Evolutionary conservation across 2,329 filamentous ascomycete species (phyloP).

Genomic region (Neopestalotiopsis sp.): DNA sequence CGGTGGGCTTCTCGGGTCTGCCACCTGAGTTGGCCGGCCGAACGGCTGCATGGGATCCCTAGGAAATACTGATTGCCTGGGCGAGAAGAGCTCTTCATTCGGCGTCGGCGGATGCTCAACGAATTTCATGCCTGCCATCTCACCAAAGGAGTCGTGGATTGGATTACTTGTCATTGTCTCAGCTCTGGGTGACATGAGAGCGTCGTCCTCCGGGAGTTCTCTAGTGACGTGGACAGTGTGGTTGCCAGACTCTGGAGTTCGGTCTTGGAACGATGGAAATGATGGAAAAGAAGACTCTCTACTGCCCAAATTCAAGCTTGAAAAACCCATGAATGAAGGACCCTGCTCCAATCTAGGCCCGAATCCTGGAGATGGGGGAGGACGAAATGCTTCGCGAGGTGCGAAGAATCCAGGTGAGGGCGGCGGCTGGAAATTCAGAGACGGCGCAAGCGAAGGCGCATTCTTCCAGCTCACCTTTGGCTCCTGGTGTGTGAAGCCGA

Average conservation of each 20-base stretch:
- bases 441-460: conserved; percentile 5
- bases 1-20: conserved; percentile 76
- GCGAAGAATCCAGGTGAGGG: conserved; percentile 27
- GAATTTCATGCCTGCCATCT: conserved; percentile 56
- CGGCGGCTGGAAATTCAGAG: conserved; percentile 13
- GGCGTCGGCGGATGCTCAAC: conserved; percentile 59
- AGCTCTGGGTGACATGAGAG: conserved; percentile 73
- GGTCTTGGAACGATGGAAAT: conserved; percentile 23
- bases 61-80: conserved; percentile 57
- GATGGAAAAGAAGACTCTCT: conserved; percentile 26
- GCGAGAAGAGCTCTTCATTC: conserved; percentile 59
- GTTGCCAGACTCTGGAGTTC: conserved; percentile 27
- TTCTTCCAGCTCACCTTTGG: conserved; percentile 10
- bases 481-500: conserved; percentile 6
- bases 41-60: conserved; percentile 59
- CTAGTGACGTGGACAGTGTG: conserved; percentile 43
- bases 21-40: conserved; percentile 54
- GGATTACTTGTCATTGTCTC: conserved; percentile 76
- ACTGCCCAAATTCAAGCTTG: conserved; percentile 40
- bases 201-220: conserved; percentile 52
- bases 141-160: conserved; percentile 55
- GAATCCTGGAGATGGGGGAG: conserved; percentile 53
- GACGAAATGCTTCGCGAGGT: conserved; percentile 35
- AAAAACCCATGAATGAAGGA: conserved; percentile 48
- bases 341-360: conserved; percentile 43